A percentile compares a stretch with the other conserved stretches of the same genome.
Evolutionary conservation across 2,329 filamentous ascomycete genomes (phyloP).

Genomic region (Fusarium pseudonygamai): DNA sequence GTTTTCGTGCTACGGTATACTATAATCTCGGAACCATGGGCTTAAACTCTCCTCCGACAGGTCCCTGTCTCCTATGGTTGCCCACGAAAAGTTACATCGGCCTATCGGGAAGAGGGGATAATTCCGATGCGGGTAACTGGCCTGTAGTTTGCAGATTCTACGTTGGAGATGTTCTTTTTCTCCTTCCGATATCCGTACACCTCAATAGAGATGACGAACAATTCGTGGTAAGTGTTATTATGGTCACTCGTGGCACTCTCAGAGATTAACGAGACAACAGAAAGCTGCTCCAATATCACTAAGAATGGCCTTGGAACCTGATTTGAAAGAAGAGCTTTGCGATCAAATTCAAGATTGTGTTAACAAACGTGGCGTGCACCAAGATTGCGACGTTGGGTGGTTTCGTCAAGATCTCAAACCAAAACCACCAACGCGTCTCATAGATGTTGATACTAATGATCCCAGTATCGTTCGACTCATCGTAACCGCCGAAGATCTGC

Average conservation of each 20-base stretch:
- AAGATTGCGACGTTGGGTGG: not conserved
- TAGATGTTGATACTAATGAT: not conserved
- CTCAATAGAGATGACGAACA: not conserved
- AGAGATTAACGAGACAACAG: not conserved
- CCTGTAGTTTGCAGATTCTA: not conserved
- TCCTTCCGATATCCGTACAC: not conserved
- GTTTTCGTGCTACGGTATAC: not conserved
- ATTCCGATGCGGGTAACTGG: not conserved
- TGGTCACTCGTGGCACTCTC: too few relatives aligned
- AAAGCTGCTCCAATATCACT: not conserved
- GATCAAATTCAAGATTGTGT: not conserved
- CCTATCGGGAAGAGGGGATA: too few relatives aligned
- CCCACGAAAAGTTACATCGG: not conserved
- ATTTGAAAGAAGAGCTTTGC: not conserved
- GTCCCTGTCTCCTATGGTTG: not conserved
- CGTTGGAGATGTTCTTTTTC: not conserved
- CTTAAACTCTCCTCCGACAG: not conserved
- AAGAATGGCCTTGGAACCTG: not conserved
- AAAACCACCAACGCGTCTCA: not conserved
- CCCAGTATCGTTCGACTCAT: not conserved
- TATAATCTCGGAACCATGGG: not conserved
- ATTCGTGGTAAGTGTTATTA: not conserved
- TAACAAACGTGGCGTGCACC: not conserved
- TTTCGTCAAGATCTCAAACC: not conserved
- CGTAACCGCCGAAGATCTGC: not conserved